These are phyloP conservation scores for Tritrichomonas musculus DNA, from an alignment of 208 protist genomes.

Conservation along the genomic window DNA sequence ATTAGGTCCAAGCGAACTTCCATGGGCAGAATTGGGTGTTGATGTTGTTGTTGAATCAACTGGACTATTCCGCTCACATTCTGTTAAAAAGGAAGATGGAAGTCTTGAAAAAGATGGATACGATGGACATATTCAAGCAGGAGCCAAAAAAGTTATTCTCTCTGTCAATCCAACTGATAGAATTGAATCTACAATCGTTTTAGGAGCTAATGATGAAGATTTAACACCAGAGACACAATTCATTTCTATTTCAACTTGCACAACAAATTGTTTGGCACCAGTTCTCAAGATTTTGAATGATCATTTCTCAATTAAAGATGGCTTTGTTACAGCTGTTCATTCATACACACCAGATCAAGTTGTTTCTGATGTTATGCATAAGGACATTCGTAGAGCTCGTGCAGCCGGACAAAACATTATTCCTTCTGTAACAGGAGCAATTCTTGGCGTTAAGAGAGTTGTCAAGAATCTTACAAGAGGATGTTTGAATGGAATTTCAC, in stretches of 20 bases:
- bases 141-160: constrained; percentile 96
- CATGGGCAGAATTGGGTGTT: constrained; percentile 76
- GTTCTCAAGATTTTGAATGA: constrained; percentile 90
- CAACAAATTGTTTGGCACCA: constrained; percentile 98
- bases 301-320: constrained; percentile 77
- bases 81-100: constrained; percentile 77
- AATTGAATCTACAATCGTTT: constrained; percentile 83
- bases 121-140: constrained; percentile 46
- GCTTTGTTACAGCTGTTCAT: constrained; percentile 98
- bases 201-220: constrained; percentile 90
- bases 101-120: constrained; percentile 50
- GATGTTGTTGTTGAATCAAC: constrained; percentile 96
- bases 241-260: constrained; percentile 82
- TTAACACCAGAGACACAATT: not conserved
- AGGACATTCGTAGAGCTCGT: constrained; percentile 93
- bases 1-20: constrained; percentile 72
- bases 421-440: constrained; percentile 91
- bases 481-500: constrained; percentile 83
- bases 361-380: constrained; percentile 87
- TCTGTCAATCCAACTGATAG: constrained; percentile 88
- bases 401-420: constrained; percentile 93
- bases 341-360: constrained; percentile 95
- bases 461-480: constrained; percentile 72
- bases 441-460: constrained; percentile 91
- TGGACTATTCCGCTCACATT: constrained; percentile 84